Conservation (phyloP, 352 stramenopile genomes). For the Lagenidium giganteum region DNA sequence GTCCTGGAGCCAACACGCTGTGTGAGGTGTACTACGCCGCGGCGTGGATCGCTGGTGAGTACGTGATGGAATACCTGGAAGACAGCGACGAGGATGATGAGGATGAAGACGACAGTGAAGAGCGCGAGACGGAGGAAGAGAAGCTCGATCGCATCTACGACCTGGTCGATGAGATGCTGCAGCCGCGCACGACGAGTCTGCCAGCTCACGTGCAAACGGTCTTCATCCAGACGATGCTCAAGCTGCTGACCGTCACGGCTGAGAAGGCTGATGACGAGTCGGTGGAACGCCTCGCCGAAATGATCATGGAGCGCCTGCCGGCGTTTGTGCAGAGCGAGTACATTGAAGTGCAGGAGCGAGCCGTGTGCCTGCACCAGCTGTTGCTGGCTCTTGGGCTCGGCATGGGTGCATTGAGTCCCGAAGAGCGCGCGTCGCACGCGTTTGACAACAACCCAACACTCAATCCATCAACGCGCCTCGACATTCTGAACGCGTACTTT, state of each 20-base stretch:
- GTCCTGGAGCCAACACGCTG: constrained; percentile 76
- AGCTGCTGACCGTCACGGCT: constrained; percentile 77
- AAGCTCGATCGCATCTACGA: constrained; percentile 86
- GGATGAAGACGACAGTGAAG: constrained; percentile 74
- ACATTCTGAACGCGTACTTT: constrained; percentile 75
- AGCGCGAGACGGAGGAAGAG: constrained; percentile 64
- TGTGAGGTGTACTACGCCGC: constrained; percentile 93
- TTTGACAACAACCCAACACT: constrained; percentile 54
- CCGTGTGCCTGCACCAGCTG: constrained; percentile 80
- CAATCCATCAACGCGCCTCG: constrained; percentile 33
- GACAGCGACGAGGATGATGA: constrained; percentile 77
- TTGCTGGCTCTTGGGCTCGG: constrained; percentile 59
- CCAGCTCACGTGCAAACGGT: constrained; percentile 89
- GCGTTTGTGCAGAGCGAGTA: constrained; percentile 89
- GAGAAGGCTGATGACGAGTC: constrained; percentile 69
- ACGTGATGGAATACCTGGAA: constrained; percentile 89
- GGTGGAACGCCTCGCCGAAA: constrained; percentile 78
- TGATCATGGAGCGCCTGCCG: constrained; percentile 81
- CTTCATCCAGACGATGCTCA: constrained; percentile 93
- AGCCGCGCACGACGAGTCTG: constrained; percentile 77
- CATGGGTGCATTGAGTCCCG: constrained; percentile 38
- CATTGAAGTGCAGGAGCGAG: constrained; percentile 95
- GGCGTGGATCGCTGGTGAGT: constrained; percentile 98
- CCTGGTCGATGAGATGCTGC: constrained; percentile 74
- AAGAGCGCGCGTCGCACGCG: constrained; percentile 58